Evolutionary conservation across 257 asterid species (phyloP).

Genomic region (Solanum lycopersicoides): DNA sequence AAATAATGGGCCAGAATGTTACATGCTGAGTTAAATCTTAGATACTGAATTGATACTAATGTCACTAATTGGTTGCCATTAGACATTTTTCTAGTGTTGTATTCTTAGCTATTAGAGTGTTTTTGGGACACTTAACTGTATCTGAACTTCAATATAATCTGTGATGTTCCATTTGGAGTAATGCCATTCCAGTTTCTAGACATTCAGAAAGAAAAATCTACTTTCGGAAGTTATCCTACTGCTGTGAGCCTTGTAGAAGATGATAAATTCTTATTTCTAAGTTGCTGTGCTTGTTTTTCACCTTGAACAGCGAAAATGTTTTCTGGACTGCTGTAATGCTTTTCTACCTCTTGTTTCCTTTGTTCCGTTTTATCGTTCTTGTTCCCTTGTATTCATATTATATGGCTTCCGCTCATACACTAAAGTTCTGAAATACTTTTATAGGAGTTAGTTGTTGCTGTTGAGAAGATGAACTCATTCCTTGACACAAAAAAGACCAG

Average conservation of each 20-base stretch:
- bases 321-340: background rate
- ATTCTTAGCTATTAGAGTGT: background rate
- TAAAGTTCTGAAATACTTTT: background rate
- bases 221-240: background rate
- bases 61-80: background rate
- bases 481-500: slow-evolving; percentile 29
- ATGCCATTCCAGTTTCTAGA: background rate
- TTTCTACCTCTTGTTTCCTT: background rate
- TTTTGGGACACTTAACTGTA: background rate
- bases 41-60: background rate
- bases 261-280: background rate
- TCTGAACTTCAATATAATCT: background rate
- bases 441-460: slow-evolving; percentile 61
- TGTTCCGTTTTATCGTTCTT: background rate
- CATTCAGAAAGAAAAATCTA: background rate
- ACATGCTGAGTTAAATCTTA: background rate
- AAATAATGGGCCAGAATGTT: background rate
- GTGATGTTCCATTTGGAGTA: background rate
- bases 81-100: background rate
- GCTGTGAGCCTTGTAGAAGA: background rate
- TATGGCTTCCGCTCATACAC: background rate
- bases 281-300: background rate
- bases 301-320: background rate
- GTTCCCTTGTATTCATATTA: background rate
- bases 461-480: slow-evolving; percentile 56